Percentiles rank a stretch among this genome's conserved stretches.
These are phyloP conservation scores for Entophlyctis luteolus DNA, from an alignment of 192 early-diverging fungal species.

Conservation along the genomic window DNA sequence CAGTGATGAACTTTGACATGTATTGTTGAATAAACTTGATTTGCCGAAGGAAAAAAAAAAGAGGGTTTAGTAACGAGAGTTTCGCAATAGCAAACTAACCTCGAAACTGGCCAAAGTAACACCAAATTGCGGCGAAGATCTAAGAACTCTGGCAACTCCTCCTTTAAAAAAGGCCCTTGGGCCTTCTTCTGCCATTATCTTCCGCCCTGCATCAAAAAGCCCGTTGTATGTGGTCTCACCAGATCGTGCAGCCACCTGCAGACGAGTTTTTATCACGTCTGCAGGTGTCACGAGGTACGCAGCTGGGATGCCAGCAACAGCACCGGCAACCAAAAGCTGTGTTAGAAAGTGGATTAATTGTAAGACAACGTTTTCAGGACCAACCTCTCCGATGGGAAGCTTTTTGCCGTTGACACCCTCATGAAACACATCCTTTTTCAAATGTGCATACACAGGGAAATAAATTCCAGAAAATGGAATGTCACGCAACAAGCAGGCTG, in stretches of 20 bases:
- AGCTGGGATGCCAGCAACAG: constrained; percentile 92
- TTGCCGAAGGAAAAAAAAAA: neutral
- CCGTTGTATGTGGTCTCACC: constrained; percentile 86
- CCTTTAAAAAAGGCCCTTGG: constrained; percentile 96
- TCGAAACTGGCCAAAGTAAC: constrained; percentile 93
- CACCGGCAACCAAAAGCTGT: constrained; percentile 84
- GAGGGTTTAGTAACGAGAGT: neutral
- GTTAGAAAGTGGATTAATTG: constrained; percentile 37
- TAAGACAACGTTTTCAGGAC: neutral
- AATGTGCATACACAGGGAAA: constrained; percentile 94
- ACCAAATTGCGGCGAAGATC: constrained; percentile 96
- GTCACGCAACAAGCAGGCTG: constrained; percentile 90
- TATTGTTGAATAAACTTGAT: constrained; percentile 19
- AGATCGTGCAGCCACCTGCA: constrained; percentile 87
- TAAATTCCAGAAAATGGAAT: constrained; percentile 97
- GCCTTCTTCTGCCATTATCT: constrained; percentile 88
- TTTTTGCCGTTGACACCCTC: constrained; percentile 75
- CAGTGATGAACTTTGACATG: constrained; percentile 17
- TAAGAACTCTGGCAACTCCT: constrained; percentile 84
- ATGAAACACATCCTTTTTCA: constrained; percentile 88
- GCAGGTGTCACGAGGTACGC: constrained; percentile 96
- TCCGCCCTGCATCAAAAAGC: constrained; percentile 76
- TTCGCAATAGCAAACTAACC: neutral
- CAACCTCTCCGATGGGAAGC: constrained; percentile 45
- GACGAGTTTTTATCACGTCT: constrained; percentile 96